These are phyloP conservation scores for Candida succiphila DNA, from an alignment of 805 yeast species.

Conservation along the genomic window DNA sequence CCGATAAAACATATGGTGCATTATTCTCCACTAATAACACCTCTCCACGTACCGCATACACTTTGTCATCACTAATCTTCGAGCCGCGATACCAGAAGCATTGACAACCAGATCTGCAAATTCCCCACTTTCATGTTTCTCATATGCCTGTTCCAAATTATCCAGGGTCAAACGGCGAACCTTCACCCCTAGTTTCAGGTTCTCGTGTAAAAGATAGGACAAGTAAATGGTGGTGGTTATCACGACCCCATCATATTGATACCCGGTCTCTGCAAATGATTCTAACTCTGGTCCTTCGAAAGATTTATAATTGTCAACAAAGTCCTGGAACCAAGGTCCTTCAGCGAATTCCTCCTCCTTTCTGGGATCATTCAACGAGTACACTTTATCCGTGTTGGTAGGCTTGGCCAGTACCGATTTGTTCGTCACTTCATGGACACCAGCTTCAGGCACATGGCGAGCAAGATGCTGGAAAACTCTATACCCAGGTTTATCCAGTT, in stretches of 20 bases:
- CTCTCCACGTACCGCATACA: constrained; percentile 53
- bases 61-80: constrained; percentile 31
- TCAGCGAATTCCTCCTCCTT: constrained; percentile 7
- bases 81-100: constrained; percentile 44
- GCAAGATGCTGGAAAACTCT: constrained; percentile 35
- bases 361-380: not conserved
- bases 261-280: constrained; percentile 25
- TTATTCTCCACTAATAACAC: constrained; percentile 41
- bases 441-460: constrained; percentile 35
- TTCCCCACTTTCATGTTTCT: constrained; percentile 25
- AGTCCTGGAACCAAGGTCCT: constrained; percentile 40
- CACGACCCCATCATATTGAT: constrained; percentile 27
- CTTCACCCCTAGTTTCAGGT: constrained; percentile 36
- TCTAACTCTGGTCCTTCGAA: constrained; percentile 28
- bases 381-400: constrained; percentile 2
- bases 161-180: constrained; percentile 32
- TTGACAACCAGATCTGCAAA: constrained; percentile 45
- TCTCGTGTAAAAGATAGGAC: constrained; percentile 26
- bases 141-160: constrained; percentile 40
- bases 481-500: constrained; percentile 42
- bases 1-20: constrained; percentile 21
- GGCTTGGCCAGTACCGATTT: constrained; percentile 11
- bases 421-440: constrained; percentile 26
- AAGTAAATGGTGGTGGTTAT: constrained; percentile 20
- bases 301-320: constrained; percentile 29